Evolutionary conservation across 768 basidiomycete genomes (phyloP).

Genomic region (Mrakia blollopis): DNA sequence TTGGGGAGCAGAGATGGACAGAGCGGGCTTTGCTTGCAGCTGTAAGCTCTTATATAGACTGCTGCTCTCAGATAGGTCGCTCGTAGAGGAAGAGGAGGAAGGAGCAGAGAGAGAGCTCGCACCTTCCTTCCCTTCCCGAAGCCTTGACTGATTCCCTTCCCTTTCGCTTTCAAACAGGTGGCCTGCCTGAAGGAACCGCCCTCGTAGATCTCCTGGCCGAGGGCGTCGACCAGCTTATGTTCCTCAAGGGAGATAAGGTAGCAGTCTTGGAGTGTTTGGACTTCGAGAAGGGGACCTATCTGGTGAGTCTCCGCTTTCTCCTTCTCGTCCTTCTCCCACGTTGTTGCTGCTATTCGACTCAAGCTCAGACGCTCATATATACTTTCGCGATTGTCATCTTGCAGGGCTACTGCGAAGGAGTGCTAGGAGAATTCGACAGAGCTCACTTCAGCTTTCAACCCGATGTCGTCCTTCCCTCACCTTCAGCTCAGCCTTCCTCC

Average conservation of each 20-base stretch:
- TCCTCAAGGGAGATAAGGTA: conserved; percentile 29
- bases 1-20: no score
- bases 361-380: background rate
- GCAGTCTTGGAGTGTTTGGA: conserved; percentile 9
- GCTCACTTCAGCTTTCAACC: conserved; percentile 22
- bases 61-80: no score
- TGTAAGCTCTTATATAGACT: no score
- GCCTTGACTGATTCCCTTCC: background rate
- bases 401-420: conserved; percentile 31
- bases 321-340: background rate
- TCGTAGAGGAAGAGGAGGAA: no score
- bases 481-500: background rate
- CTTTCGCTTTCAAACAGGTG: background rate
- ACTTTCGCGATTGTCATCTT: no score
- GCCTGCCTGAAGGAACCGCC: conserved; percentile 12
- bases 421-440: conserved; percentile 22
- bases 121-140: background rate
- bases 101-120: conserved; percentile 3
- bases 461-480: background rate
- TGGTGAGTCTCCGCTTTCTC: background rate
- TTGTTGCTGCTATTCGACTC: background rate
- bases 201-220: background rate
- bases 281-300: background rate
- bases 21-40: no score
- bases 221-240: conserved; percentile 17